Evolutionary conservation across 805 yeast genomes (phyloP).

Genomic region (Cyberlindnera samutprakarnensis): DNA sequence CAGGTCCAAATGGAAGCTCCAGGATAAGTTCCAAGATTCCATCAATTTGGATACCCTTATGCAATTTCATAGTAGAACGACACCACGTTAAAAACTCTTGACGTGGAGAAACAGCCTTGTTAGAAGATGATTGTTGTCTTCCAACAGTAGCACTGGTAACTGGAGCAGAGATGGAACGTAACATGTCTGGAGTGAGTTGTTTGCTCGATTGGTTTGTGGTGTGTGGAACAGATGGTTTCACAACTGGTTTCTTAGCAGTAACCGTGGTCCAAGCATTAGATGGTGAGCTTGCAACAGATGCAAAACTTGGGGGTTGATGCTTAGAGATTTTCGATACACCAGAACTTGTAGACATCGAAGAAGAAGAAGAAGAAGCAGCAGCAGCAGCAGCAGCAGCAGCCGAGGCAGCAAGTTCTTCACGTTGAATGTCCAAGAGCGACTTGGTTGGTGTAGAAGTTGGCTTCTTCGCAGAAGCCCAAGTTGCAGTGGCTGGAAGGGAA

Average conservation of each 20-base stretch:
- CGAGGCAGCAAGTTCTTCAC: constrained; percentile 41
- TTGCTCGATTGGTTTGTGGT: constrained; percentile 9
- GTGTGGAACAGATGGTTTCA: constrained; percentile 5
- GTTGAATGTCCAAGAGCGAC: constrained; percentile 55
- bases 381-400: constrained; percentile 14
- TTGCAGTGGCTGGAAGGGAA: constrained; percentile 25
- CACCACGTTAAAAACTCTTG: constrained; percentile 72
- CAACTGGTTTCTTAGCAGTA: constrained; percentile 15
- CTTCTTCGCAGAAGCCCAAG: constrained; percentile 28
- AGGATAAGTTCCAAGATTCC: constrained; percentile 76
- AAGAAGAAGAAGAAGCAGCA: constrained; percentile 10
- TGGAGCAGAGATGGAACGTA: constrained; percentile 31
- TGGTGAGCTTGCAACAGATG: constrained; percentile 15
- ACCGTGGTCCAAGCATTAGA: constrained; percentile 35
- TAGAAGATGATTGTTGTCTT: too few relatives aligned
- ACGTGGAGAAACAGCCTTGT: constrained; percentile 30
- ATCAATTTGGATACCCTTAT: constrained; percentile 67
- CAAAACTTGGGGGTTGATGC: too few relatives aligned
- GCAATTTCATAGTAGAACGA: constrained; percentile 56
- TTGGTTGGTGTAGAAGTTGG: constrained; percentile 32
- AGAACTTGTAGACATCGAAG: too few relatives aligned
- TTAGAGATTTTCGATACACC: too few relatives aligned
- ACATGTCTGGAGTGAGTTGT: constrained; percentile 25
- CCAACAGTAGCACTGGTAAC: constrained; percentile 4
- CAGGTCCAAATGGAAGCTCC: constrained; percentile 68